Evolutionary conservation across 2,329 filamentous ascomycete genomes (phyloP).

Genomic region (Curvularia eragrostidis): DNA sequence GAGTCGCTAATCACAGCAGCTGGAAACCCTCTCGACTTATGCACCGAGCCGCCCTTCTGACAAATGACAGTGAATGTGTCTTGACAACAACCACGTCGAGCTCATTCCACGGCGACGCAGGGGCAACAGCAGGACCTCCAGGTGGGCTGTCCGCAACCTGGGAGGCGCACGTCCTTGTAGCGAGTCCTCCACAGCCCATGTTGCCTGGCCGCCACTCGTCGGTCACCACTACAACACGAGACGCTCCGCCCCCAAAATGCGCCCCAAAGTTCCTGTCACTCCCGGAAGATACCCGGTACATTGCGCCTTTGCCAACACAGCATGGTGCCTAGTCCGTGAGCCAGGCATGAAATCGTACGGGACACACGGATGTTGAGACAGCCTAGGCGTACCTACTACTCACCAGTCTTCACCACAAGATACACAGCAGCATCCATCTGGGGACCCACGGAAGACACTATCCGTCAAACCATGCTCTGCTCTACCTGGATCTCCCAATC

Average conservation of each 20-base stretch:
- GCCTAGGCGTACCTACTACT: slow-evolving; percentile 25
- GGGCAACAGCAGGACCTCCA: slow-evolving; percentile 22
- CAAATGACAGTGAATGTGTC: slow-evolving; percentile 11
- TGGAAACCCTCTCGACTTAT: slow-evolving; percentile 11
- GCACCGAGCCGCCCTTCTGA: slow-evolving; percentile 32
- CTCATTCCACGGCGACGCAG: slow-evolving; percentile 31
- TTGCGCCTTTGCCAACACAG: slow-evolving; percentile 14
- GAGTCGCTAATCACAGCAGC: slow-evolving; percentile 12
- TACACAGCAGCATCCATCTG: slow-evolving; percentile 15
- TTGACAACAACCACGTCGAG: slow-evolving; percentile 11
- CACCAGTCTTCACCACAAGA: slow-evolving; percentile 18
- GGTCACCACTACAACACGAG: slow-evolving; percentile 28
- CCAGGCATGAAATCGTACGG: slow-evolving; percentile 12
- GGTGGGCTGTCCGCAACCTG: slow-evolving; percentile 23
- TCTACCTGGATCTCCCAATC: slow-evolving; percentile 30
- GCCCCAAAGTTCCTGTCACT: slow-evolving; percentile 15
- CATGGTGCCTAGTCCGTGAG: slow-evolving; percentile 12
- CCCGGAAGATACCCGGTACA: slow-evolving; percentile 13
- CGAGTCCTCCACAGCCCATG: slow-evolving; percentile 23
- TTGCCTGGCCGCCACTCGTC: slow-evolving; percentile 33
- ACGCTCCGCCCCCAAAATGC: slow-evolving; percentile 41
- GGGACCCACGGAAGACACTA: slow-evolving; percentile 12
- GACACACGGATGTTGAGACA: slow-evolving; percentile 24
- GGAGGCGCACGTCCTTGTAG: slow-evolving; percentile 15
- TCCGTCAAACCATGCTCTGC: slow-evolving; percentile 30